Base-by-base conservation (phyloP, 1,284 basidiomycete species). In the Ustilago tritici region DNA sequence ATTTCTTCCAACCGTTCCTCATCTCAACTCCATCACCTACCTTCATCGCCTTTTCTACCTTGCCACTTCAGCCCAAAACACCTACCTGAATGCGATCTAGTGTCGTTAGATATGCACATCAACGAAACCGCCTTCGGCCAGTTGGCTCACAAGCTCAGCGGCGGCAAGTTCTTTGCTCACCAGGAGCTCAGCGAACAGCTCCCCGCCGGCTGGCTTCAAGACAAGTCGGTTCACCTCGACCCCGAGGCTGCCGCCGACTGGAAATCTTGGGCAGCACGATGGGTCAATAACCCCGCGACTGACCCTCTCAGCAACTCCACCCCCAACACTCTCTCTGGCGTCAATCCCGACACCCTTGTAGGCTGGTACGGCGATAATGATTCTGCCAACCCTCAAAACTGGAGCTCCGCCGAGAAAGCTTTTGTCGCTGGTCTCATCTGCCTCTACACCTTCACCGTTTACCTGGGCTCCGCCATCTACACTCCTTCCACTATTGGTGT, bases 401-500 rank as follows among this genome's bases (percentile, higher is more conserved):
- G 81, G 81, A 50, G 58, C 1, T 47, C 46, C 0, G 34, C 38
- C 28, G 70, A 81, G 60, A 83, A 84, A 34, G 8, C 62, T 49
- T 75, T 83, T 5, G 75, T 85, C 43, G 78, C 72, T 34, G 40
- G 55, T 11, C 43, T 81, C 11, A 79, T 86, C 53, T 68, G 61
- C 19, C 49, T 83, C 12, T 61, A 86, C 35, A 75, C 81, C n/a
- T 85, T 89, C 43, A 89, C 90, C 71, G 87, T 89, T 7, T 91
- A 90, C 80, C 87, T 90, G 55, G 90, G 91, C 17, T 88, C 88
- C 65, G 88, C 67, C 14, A 62, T 66, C 49, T 52, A 58, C 53
- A 58, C 72, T 9, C 71, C 71, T 2, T 50, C 61, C 7, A 61
- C 60, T 6, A 36, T 38, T 3, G 71, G 57, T 31, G 52, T 75